Percentiles rank a stretch among this genome's conserved stretches.
Evolutionary conservation across 208 protist species (phyloP).

Genomic region (Leishmania tarentolae): DNA sequence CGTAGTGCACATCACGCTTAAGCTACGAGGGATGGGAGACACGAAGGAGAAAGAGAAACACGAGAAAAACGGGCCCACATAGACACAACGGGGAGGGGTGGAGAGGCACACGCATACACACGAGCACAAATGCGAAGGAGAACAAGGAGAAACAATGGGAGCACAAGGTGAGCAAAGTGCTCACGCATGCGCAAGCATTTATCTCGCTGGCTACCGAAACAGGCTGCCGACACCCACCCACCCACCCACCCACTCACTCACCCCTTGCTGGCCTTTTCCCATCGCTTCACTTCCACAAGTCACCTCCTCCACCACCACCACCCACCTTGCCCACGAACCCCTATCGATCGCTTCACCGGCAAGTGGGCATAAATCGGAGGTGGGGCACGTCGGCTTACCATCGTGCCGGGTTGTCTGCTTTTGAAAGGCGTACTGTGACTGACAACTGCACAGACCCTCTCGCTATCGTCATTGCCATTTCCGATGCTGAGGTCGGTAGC

Average conservation of each 20-base stretch:
- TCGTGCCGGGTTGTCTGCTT: neutral
- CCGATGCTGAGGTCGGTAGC: neutral
- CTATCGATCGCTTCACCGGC: neutral
- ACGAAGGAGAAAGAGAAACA: neutral
- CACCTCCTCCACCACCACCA: neutral
- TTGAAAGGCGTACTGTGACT: neutral
- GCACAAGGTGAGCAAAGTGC: neutral
- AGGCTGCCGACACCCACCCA: too few relatives aligned
- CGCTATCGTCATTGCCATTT: neutral
- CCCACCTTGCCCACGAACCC: neutral
- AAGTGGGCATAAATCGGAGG: neutral
- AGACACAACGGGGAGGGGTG: neutral
- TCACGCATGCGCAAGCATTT: neutral
- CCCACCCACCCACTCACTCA: too few relatives aligned
- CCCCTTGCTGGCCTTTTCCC: neutral
- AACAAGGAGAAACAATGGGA: neutral
- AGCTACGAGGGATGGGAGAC: neutral
- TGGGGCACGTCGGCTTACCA: neutral
- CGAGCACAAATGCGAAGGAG: neutral
- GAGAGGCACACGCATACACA: neutral
- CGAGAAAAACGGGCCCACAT: neutral
- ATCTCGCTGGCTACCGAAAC: neutral
- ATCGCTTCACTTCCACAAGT: neutral
- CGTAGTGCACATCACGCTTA: neutral
- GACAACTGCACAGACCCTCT: neutral